A percentile compares a stretch with the other conserved stretches of the same genome.
These are phyloP conservation scores for Schrenkiella parvula DNA, from an alignment of 345 rosid species.

Conservation along the genomic window DNA sequence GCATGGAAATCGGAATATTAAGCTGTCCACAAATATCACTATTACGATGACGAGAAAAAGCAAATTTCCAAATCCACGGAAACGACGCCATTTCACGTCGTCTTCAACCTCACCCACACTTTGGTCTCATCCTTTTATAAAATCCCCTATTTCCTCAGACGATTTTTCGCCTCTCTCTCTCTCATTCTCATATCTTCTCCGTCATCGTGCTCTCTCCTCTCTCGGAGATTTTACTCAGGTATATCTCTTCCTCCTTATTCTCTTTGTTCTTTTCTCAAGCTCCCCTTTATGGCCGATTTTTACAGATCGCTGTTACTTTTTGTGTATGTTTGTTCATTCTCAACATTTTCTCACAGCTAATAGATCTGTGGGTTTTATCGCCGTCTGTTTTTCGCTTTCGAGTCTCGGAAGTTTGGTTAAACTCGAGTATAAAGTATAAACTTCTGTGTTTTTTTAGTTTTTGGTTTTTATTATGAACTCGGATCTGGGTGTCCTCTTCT, in stretches of 20 bases:
- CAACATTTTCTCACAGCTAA: background rate
- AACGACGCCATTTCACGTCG: conserved; percentile 32
- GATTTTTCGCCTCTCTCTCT: conserved; percentile 34
- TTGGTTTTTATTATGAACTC: background rate
- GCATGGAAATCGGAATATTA: conserved; percentile 19
- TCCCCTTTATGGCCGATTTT: background rate
- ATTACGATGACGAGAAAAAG: conserved; percentile 27
- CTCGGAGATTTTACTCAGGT: conserved; percentile 13
- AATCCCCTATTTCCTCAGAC: conserved; percentile 23
- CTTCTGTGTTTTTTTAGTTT: background rate
- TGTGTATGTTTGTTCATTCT: background rate
- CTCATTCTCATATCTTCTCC: background rate
- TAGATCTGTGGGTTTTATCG: conserved; percentile 23
- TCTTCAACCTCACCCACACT: conserved; percentile 34
- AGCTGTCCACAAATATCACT: conserved; percentile 36
- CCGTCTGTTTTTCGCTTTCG: background rate
- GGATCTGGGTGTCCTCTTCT: conserved; percentile 9
- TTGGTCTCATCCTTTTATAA: conserved; percentile 24
- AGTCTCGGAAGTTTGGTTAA: background rate
- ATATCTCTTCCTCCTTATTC: background rate
- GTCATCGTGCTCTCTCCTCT: conserved; percentile 18
- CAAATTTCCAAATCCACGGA: background rate
- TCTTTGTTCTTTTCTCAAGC: background rate
- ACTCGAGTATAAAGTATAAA: conserved; percentile 5
- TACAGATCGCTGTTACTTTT: conserved; percentile 1